These are phyloP conservation scores for Nothophaeocryptopus gaeumannii DNA, from an alignment of 2,329 filamentous ascomycete genomes.

Conservation along the genomic window DNA sequence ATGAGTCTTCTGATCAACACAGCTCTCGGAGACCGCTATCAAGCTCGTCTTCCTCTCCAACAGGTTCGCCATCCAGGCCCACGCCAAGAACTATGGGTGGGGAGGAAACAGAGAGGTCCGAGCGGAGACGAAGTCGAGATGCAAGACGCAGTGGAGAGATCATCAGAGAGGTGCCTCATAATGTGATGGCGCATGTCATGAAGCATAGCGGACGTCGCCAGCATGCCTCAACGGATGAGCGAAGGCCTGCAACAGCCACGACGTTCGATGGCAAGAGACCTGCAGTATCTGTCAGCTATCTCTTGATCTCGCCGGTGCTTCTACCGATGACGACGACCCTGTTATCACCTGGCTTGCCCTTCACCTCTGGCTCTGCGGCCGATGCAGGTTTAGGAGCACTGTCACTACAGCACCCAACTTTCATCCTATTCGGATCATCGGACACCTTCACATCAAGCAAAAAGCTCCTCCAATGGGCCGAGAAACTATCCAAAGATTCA, in stretches of 20 bases:
- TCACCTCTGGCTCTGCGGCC: slow-evolving; percentile 16
- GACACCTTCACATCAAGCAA: slow-evolving; percentile 69
- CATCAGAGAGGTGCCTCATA: slow-evolving; percentile 40
- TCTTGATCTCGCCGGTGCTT: slow-evolving; percentile 49
- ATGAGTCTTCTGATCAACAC: no score
- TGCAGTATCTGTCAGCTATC: slow-evolving; percentile 35
- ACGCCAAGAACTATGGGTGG: slow-evolving; percentile 39
- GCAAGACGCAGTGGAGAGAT: slow-evolving; percentile 34
- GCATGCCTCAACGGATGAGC: neutral
- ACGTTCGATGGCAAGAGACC: neutral
- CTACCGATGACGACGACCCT: slow-evolving; percentile 42
- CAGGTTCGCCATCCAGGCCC: neutral
- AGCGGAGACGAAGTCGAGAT: slow-evolving; percentile 43
- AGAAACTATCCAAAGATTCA: slow-evolving; percentile 45
- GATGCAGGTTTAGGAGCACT: slow-evolving; percentile 47
- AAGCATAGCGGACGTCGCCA: slow-evolving; percentile 18
- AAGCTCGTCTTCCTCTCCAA: no score
- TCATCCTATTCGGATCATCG: slow-evolving; percentile 71
- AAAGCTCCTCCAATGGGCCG: slow-evolving; percentile 66
- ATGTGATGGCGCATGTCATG: slow-evolving; percentile 29
- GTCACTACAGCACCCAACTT: slow-evolving; percentile 53
- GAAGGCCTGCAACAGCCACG: neutral
- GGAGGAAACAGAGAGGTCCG: slow-evolving; percentile 44
- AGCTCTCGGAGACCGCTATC: no score
- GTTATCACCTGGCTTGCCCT: slow-evolving; percentile 28